A percentile compares a stretch with the other conserved stretches of the same genome.
phyloP scores from a whole-genome alignment of 805 yeast species.

The Candida methanosorbosa region DNA sequence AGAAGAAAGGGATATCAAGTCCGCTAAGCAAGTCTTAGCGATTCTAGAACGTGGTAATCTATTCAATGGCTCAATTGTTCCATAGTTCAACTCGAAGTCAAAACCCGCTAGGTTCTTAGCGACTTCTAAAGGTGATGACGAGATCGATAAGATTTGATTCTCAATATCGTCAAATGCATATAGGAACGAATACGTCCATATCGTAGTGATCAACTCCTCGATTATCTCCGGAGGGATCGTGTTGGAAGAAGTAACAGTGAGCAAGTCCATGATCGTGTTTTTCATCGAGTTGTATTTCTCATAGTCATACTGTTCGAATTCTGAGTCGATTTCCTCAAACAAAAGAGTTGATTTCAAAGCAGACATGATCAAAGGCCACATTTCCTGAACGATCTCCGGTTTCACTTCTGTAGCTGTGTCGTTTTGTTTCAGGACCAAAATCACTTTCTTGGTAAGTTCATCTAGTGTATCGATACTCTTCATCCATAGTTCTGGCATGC shows the following conservation, averaged over 20 bases:
- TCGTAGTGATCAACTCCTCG: slow-evolving; percentile 32
- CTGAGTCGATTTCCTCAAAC: slow-evolving; percentile 17
- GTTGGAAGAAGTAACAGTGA: slow-evolving; percentile 21
- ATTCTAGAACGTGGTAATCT: slow-evolving; percentile 36
- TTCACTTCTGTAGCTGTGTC: slow-evolving; percentile 4
- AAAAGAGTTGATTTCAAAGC: slow-evolving; percentile 33
- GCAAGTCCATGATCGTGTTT: slow-evolving; percentile 30
- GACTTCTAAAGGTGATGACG: slow-evolving; percentile 23
- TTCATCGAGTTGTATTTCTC: slow-evolving; percentile 35
- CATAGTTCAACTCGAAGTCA: slow-evolving; percentile 43
- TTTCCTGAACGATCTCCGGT: slow-evolving; percentile 9
- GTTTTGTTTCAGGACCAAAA: slow-evolving; percentile 10
- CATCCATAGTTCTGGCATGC: slow-evolving; percentile 42
- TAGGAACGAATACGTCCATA: slow-evolving; percentile 54
- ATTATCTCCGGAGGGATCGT: slow-evolving; percentile 23
- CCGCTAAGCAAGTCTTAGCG: slow-evolving; percentile 47
- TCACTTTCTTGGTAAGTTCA: slow-evolving; percentile 24
- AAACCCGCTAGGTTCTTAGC: slow-evolving; percentile 29
- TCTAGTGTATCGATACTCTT: slow-evolving; percentile 36
- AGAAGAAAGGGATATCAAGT: slow-evolving; percentile 32
- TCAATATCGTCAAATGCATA: slow-evolving; percentile 54
- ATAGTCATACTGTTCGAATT: slow-evolving; percentile 31
- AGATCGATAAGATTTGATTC: slow-evolving; percentile 12
- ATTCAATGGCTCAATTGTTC: slow-evolving; percentile 48
- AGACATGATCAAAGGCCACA: slow-evolving; percentile 35